phyloP scores from a whole-genome alignment of 192 early-diverging fungal species.

The Linnemannia hyalina region DNA sequence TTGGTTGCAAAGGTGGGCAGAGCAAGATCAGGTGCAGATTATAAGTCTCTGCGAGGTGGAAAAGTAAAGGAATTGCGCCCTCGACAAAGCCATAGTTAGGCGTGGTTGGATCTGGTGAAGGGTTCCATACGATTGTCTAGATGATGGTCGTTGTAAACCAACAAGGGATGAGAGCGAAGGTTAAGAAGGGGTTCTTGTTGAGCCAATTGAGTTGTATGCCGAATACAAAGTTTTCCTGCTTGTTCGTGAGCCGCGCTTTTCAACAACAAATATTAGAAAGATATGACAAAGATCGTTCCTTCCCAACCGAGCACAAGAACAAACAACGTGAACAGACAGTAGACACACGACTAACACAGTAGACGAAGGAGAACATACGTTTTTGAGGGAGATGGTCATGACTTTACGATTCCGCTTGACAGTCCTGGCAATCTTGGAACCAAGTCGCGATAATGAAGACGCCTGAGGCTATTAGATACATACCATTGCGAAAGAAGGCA shows the following conservation, averaged over 20 bases:
- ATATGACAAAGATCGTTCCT: background rate
- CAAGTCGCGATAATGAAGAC: constrained; percentile 51
- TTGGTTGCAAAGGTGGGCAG: constrained; percentile 38
- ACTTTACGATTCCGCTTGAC: constrained; percentile 61
- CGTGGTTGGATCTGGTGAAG: constrained; percentile 72
- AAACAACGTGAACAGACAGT: background rate
- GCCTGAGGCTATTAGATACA: constrained; percentile 26
- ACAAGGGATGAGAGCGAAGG: background rate
- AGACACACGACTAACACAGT: background rate
- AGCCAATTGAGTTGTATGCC: background rate
- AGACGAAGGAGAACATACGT: constrained; percentile 55
- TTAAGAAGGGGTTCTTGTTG: background rate
- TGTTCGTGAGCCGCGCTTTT: background rate
- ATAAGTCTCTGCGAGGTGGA: constrained; percentile 60
- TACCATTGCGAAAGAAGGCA: background rate
- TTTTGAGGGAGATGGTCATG: constrained; percentile 73
- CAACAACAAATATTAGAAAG: background rate
- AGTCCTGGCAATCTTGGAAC: constrained; percentile 53
- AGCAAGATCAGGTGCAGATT: constrained; percentile 74
- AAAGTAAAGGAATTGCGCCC: constrained; percentile 66
- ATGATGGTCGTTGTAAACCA: background rate
- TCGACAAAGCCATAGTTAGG: constrained; percentile 83
- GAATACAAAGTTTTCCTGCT: background rate
- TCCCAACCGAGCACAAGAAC: constrained; percentile 1
- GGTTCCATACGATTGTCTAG: constrained; percentile 84